Percentiles rank a stretch among this genome's conserved stretches.
These are phyloP conservation scores for Eucalyptus caleyi DNA, from an alignment of 345 rosid species.

Conservation along the genomic window DNA sequence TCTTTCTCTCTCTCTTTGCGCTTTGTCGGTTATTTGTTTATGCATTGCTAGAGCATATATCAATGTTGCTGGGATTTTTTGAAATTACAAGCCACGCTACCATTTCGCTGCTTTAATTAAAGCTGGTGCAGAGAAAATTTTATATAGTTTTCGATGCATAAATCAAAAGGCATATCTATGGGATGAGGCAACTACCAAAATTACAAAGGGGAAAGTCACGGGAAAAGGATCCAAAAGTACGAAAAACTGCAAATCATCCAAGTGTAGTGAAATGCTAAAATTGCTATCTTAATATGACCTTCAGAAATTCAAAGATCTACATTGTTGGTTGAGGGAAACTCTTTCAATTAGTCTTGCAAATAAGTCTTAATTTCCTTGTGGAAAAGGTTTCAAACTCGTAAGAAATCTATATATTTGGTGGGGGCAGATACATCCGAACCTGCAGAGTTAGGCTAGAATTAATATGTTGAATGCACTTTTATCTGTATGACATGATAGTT, in stretches of 20 bases:
- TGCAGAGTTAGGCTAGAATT: neutral
- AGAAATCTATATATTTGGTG: neutral
- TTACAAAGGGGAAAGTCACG: neutral
- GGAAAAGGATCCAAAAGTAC: neutral
- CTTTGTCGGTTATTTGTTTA: no score
- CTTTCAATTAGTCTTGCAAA: neutral
- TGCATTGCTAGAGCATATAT: no score
- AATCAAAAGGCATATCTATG: neutral
- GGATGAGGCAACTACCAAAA: neutral
- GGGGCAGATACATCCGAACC: neutral
- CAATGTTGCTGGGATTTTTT: no score
- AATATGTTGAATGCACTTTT: neutral
- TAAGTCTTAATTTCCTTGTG: neutral
- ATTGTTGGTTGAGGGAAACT: neutral
- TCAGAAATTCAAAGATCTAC: neutral
- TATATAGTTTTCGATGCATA: accelerated
- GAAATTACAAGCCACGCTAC: no score
- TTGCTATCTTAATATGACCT: neutral
- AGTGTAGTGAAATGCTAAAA: neutral
- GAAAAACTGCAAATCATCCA: neutral
- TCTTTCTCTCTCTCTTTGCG: neutral
- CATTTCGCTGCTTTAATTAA: no score
- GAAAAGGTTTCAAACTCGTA: neutral
- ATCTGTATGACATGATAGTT: neutral
- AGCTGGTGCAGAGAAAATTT: neutral